Evolutionary conservation across 345 rosid genomes (phyloP).

Genomic region (Angophora floribunda): DNA sequence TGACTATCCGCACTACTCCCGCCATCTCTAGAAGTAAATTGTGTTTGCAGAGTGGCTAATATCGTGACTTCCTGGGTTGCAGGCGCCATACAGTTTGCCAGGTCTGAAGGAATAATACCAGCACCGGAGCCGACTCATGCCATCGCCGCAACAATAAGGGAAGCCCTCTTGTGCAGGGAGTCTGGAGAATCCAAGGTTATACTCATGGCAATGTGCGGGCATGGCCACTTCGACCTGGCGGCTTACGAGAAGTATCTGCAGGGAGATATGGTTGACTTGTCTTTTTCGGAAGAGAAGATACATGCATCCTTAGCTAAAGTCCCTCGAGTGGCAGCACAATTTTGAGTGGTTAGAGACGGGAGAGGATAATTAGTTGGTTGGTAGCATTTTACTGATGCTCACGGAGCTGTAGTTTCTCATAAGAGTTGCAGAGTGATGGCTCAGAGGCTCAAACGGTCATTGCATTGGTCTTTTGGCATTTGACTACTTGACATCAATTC

Average conservation of each 20-base stretch:
- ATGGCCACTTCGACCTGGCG: slow-evolving; percentile 86
- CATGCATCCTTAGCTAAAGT: slow-evolving; percentile 54
- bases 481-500: not conserved
- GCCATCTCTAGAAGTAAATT: not conserved
- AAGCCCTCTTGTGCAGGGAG: slow-evolving; percentile 75
- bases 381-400: not conserved
- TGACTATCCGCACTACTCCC: not conserved
- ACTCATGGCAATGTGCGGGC: slow-evolving; percentile 92
- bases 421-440: not conserved
- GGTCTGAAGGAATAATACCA: slow-evolving; percentile 81
- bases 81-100: slow-evolving; percentile 88
- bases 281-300: slow-evolving; percentile 58
- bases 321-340: slow-evolving; percentile 33
- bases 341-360: not conserved
- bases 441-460: not conserved
- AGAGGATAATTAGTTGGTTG: not conserved
- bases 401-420: not conserved
- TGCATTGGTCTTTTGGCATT: not conserved
- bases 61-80: not conserved
- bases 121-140: slow-evolving; percentile 97
- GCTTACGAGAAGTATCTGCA: slow-evolving; percentile 72
- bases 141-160: slow-evolving; percentile 85
- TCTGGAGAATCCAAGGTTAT: slow-evolving; percentile 82
- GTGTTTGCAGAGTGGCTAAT: not conserved
- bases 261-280: slow-evolving; percentile 70